Base-by-base conservation (phyloP, 2,329 filamentous ascomycete genomes). In the Microsporum canis region DNA sequence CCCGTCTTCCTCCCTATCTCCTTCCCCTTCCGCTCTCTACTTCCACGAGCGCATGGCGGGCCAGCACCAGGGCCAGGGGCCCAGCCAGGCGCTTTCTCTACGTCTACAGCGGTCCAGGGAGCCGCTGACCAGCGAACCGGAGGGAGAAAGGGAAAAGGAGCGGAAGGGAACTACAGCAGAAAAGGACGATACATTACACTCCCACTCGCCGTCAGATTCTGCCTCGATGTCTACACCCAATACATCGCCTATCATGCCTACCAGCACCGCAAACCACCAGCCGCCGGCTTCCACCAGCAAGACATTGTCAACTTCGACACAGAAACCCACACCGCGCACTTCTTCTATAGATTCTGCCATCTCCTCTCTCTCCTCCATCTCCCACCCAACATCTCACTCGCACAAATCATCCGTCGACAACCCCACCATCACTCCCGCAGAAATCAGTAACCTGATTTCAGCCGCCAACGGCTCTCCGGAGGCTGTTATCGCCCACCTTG, bases 341-440 rank as follows among this genome's bases (percentile, higher is more conserved):
- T 88, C 88, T 2, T 96, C 92, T 8, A 92, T 96, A 69, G 92
- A 97, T 73, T 96, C 91, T 8, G 88, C 89, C n/a, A 87, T 95
- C 55, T 96, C 92, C 1, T 83, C 84, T 7, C 80, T 89, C 57
- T 89, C 89, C 47, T 73, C 77, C 5, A 79, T 78, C 7, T 55
- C 51, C 7, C 51, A 55, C 36, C 51, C 51, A 14, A 36, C 33
- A n/a, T 82, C 83, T 60, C 79, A 83, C 61, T 78, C 80, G 5
- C 80, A 82, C 65, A 85, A 83, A 66, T 80, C 77, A 31, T 79
- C 83, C 0, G 79, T 82, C 55, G 39, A 33, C 17, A 85, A 87
- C 65, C 80, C 74, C 64, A 73, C 80, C 36, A 76, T 83, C n/a
- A 83, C 80, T 31, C 77, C 82, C n/a, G 80, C 87, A 12, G 91